Evolutionary conservation across 345 rosid species (phyloP), one percentile per base, ranked within the genome.

Genomic region (Eucalyptus regnans): DNA sequence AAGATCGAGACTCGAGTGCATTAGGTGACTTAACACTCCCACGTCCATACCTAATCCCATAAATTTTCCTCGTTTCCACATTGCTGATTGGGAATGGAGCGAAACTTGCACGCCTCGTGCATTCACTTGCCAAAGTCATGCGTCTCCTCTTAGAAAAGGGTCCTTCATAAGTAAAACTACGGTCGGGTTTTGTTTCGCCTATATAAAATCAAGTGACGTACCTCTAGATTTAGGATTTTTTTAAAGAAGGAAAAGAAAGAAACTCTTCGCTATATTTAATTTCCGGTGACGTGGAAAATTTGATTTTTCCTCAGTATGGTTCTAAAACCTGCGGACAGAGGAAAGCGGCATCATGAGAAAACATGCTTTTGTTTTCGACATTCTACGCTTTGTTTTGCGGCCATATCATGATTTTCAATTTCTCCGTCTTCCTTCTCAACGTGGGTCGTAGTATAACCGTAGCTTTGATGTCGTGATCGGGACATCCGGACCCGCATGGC

Each of bases 191-290:
- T 20, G 83, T 20, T 66, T 37, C 23, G 83, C 5, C 83, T 76
- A 37, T 20, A 20, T 37, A 33, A 68, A 68, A 33, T 33, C 80
- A 4, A 68, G 80, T 33, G 43, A 68, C 37, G 80, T 41, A 33
- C 44, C 80, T 33, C 9, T 68, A 16, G 44, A 68, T 18, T 16
- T 68, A 31, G 80, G 80, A 68, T 33, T 31, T 31, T 17, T 31
- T 23, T 31, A 2, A 15, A 15, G 5, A 14, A 3, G 2, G 6
- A 60, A 27, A 27, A 13, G 16, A n/a, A n/a, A n/a, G 5, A 4
- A 20, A 56, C 27, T 66, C 41, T 66, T n/a, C 79, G 12, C 79
- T 66, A 23, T 66, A 66, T 68, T 71, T 18, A 71, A 71, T 17
- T 33, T 71, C 8, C 48, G 6, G 3, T 76, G 83, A 76, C 83